Conservation (phyloP, 2,329 filamentous ascomycete genomes). For the Arthrobotrys megalospora region DNA sequence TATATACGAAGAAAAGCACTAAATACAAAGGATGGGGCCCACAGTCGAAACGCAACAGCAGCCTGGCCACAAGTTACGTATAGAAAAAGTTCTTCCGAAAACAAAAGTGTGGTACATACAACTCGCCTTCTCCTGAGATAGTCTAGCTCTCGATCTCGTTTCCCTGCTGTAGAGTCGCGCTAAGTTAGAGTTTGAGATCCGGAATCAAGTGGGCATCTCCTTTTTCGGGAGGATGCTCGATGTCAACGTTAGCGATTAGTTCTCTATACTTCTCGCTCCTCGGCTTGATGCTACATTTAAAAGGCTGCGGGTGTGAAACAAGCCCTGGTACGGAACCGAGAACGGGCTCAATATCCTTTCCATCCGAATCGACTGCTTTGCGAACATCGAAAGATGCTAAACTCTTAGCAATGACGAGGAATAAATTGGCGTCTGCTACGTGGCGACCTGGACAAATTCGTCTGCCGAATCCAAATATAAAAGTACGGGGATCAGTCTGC, state of each 20-base stretch:
- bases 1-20: no score
- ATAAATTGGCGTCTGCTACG: conserved; percentile 71
- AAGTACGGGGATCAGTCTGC: conserved; percentile 75
- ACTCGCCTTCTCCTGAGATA: no score
- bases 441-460: conserved; percentile 75
- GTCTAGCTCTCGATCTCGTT: no score
- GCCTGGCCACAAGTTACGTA: no score
- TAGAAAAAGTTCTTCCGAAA: no score
- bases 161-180: no score
- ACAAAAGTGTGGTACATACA: no score
- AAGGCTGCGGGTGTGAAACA: neutral
- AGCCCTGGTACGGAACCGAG: conserved; percentile 1
- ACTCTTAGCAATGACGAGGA: conserved; percentile 70
- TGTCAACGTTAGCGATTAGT: neutral
- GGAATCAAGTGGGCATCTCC: conserved; percentile 7
- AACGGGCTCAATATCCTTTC: conserved; percentile 49
- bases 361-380: conserved; percentile 48
- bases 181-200: no score
- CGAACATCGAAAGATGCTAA: conserved; percentile 70
- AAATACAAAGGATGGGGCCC: no score
- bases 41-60: no score
- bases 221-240: neutral
- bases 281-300: neutral
- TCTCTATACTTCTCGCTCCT: conserved; percentile 28
- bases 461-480: conserved; percentile 73